phyloP scores from a whole-genome alignment of 1,284 basidiomycete genomes.

The Leccinum solheimii region DNA sequence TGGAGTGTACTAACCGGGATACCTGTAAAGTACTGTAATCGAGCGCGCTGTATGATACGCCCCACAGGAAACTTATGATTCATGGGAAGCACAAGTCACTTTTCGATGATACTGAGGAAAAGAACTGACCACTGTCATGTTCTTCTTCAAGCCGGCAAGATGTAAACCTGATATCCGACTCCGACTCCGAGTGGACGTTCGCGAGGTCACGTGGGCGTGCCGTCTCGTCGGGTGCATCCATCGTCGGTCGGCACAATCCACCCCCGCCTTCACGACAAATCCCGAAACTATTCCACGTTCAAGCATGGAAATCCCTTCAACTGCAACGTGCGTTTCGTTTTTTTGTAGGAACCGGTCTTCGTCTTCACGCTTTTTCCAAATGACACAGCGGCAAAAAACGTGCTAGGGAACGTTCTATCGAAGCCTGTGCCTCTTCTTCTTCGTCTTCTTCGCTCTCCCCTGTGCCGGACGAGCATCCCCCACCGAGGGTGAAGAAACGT shows the following conservation, averaged over 20 bases:
- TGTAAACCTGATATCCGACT: too few species aligned
- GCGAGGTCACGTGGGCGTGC: background rate
- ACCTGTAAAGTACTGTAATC: too few species aligned
- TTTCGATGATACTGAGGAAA: too few species aligned
- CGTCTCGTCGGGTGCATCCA: constrained; percentile 25
- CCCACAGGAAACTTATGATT: too few species aligned
- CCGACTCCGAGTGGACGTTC: too few species aligned
- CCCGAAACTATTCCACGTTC: background rate
- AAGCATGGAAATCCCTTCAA: constrained; percentile 10
- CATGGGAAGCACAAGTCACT: too few species aligned
- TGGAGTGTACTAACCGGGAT: too few species aligned
- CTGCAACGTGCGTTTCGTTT: constrained; percentile 22
- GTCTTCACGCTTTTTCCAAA: background rate
- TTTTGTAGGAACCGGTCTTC: background rate
- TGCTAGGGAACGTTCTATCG: constrained; percentile 7
- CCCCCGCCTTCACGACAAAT: background rate
- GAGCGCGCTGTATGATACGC: too few species aligned
- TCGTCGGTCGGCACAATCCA: constrained; percentile 22
- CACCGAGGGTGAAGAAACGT: constrained; percentile 31
- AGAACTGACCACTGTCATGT: too few species aligned
- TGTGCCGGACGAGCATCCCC: constrained; percentile 13
- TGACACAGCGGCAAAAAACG: constrained; percentile 32
- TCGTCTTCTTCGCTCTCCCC: constrained; percentile 38
- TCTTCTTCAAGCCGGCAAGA: too few species aligned
- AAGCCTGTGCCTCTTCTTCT: constrained; percentile 14